Evolutionary conservation across 305 asterid species (phyloP), one percentile per base, ranked within the genome.

Genomic region (Fraxinus angustifolia): DNA sequence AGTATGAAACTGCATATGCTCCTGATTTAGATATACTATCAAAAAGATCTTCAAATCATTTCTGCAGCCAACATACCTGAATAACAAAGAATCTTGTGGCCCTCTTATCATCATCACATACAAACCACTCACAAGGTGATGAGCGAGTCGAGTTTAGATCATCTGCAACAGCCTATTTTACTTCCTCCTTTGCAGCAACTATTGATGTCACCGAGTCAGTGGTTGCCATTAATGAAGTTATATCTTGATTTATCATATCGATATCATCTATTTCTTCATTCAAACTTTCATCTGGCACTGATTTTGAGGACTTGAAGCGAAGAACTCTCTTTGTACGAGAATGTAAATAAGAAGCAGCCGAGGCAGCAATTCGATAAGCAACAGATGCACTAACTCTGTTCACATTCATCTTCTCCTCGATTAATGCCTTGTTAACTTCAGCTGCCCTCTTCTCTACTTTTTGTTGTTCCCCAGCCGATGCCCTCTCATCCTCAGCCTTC

Each of bases 131-230:
- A 70, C 98, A 96, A 0, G 99, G 99, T 1, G 95, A 91, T 21
- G 97, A 89, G 65, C 21, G 81, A 62, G 85, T 85, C 12, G 98
- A 96, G 60, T 90, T 94, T 62, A 96, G 81, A 87, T 93, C 97
- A 85, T 96, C 98, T 7, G 99, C 99, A 36, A 96, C 97, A 78
- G 99, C 98, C 84, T 94, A 97, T 85, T 96, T 96, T 17, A 96
- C 98, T 87, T 94, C 97, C 88, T 96, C 99, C 85, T 96, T 93
- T n/a, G 99, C 98, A 83, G 97, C 97, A 85, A 96, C 97, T 71
- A 96, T 97, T 0, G 97, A 89, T 6, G 99, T 94, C 78, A 96
- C 97, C 0, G 98, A 94, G 68, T 94, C 98, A 0, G 97, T 92
- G 84, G 97, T 91, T 48, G 93, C 97, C 89, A 92, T 90, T 75